A percentile compares a stretch with the other conserved stretches of the same genome.
These are phyloP conservation scores for Salvia hispanica DNA, from an alignment of 257 asterid species.

Conservation along the genomic window DNA sequence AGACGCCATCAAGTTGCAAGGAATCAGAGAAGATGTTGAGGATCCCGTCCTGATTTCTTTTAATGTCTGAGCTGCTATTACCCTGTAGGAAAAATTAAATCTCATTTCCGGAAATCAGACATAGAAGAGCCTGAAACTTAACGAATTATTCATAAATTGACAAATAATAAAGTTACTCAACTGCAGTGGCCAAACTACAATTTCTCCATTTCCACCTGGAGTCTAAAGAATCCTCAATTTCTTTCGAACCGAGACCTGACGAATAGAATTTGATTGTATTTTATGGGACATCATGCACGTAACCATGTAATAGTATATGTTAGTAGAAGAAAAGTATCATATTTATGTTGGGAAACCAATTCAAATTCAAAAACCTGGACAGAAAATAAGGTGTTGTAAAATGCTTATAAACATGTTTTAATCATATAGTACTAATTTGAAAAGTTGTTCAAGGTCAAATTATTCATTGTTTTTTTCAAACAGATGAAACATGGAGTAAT, in stretches of 20 bases:
- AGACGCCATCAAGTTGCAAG: constrained; percentile 61
- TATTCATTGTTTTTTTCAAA: neutral
- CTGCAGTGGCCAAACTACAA: constrained; percentile 41
- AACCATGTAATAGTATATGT: neutral
- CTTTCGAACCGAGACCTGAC: constrained; percentile 51
- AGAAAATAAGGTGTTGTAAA: too few relatives aligned
- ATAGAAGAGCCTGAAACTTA: constrained; percentile 20
- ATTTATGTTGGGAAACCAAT: neutral
- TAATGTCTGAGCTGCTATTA: constrained; percentile 31
- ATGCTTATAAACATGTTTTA: neutral
- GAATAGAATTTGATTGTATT: constrained; percentile 16
- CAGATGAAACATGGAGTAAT: neutral
- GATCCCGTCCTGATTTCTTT: constrained; percentile 51
- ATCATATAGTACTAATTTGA: neutral
- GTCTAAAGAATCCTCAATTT: constrained; percentile 40
- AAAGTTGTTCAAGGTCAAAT: neutral
- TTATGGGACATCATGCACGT: constrained; percentile 19
- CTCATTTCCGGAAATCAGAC: constrained; percentile 26
- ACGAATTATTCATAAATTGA: constrained; percentile 23
- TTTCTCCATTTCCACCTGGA: constrained; percentile 60
- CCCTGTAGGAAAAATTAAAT: constrained; percentile 44
- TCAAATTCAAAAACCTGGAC: neutral
- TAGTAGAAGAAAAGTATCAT: too few relatives aligned
- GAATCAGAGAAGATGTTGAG: constrained; percentile 65
- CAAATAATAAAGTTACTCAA: constrained; percentile 40